Evolutionary conservation across 1,284 basidiomycete genomes (phyloP).

Genomic region (Abortiporus biennis): DNA sequence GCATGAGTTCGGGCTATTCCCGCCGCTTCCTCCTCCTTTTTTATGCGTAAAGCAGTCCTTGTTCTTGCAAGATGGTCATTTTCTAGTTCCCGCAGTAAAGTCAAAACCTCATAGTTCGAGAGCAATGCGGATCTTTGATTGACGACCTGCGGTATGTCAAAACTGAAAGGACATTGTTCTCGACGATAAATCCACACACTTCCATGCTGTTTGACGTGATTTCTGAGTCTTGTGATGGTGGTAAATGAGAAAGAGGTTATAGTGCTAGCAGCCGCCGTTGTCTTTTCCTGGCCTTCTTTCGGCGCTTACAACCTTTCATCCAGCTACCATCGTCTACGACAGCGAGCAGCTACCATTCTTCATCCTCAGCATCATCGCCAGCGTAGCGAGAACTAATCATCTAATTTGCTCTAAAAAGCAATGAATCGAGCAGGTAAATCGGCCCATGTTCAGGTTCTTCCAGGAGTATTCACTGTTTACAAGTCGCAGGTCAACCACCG

Average conservation of each 20-base stretch:
- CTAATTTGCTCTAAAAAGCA: slow-evolving; percentile 13
- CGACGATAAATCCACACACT: slow-evolving; percentile 24
- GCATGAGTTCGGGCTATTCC: slow-evolving; percentile 23
- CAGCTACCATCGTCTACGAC: too few species aligned
- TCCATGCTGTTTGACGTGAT: not conserved
- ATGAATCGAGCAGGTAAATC: slow-evolving; percentile 35
- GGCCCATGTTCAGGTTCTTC: not conserved
- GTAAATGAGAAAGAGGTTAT: too few species aligned
- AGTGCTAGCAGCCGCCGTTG: too few species aligned
- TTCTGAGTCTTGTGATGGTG: too few species aligned
- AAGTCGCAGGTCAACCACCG: slow-evolving; percentile 63
- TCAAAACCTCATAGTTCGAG: slow-evolving; percentile 83
- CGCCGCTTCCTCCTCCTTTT: slow-evolving; percentile 61
- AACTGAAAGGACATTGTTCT: slow-evolving; percentile 28
- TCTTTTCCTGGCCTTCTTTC: too few species aligned
- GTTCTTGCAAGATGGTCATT: slow-evolving; percentile 61
- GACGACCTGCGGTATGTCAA: slow-evolving; percentile 55
- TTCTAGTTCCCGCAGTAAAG: slow-evolving; percentile 74
- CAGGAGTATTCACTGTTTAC: not conserved
- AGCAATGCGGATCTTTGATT: slow-evolving; percentile 75
- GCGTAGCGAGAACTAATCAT: too few species aligned
- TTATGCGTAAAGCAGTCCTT: slow-evolving; percentile 57
- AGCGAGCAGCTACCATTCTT: too few species aligned
- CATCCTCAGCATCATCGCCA: too few species aligned
- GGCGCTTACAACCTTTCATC: too few species aligned